Evolutionary conservation across 495 filamentous ascomycete genomes (phyloP), one percentile per base, ranked within the genome.

Genomic region (Aspergillus biplanus): DNA sequence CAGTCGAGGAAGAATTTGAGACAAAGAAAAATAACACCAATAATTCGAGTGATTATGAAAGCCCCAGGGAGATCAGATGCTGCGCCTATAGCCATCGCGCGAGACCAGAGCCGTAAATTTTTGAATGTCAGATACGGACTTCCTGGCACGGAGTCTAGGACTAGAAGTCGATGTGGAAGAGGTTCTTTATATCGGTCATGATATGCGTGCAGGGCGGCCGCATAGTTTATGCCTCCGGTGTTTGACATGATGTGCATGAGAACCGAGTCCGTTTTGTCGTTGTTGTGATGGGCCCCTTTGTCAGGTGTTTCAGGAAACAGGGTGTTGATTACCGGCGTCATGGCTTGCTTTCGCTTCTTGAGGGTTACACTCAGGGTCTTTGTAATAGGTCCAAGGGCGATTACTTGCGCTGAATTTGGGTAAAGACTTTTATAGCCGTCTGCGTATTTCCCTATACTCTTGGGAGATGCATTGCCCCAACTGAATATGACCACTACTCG

Each of bases 401-500:
- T 34, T 32, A 59, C 32, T 21, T 59, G 58, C 2, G 75, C 70
- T 12, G 81, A 68, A 7, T 63, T 62, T 0, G 84, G 84, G 60
- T 73, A 85, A 9, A 85, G 76, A n/a, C 73, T 69, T 33, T 74
- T 71, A 67, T 78, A 86, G 12, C 84, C 84, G 21, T 81, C 79
- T 31, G 77, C 73, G 59, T 85, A 86, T 64, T 86, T 86, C 62
- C 72, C 61, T n/a, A 86, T 71, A 63, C 84, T 69, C 54, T 83
- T 83, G 0, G 82, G 80, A 18, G 64, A 70, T 21, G 78, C 82
- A 60, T 86, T 83, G 57, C 84, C 84, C 84, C 84, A 86, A 69
- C 80, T 78, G 63, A 80, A 85, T 34, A 86, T 73, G 11, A 59
- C 39, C 5, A 52, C 39, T 4, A 7, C 39, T 6, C n/a, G 6